phyloP scores from a whole-genome alignment of 306 rosid genomes.

The Cucurbita moschata region DNA sequence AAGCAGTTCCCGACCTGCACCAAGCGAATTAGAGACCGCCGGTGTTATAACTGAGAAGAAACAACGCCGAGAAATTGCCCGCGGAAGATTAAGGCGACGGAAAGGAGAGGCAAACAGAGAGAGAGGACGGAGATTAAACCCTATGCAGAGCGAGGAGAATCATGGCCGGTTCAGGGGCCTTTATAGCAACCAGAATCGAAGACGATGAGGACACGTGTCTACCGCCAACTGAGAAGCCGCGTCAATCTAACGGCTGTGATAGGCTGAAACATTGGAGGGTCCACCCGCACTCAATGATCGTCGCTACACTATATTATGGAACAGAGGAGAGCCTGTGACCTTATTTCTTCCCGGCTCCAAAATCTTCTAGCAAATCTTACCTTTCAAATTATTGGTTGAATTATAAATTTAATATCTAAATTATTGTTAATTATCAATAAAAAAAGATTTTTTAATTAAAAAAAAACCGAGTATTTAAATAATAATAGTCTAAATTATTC shows the following conservation, averaged over 20 bases:
- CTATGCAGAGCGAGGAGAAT: neutral
- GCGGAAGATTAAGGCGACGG: neutral
- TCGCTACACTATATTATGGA: neutral
- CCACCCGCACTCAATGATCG: neutral
- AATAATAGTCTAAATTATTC: no score
- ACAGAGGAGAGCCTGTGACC: neutral
- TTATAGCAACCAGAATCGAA: neutral
- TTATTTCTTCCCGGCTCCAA: neutral
- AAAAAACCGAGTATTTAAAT: no score
- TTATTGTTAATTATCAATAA: no score
- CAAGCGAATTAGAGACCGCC: slow-evolving; percentile 98
- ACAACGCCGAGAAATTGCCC: neutral
- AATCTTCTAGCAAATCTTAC: neutral
- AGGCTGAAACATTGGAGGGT: neutral
- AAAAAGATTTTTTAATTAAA: no score
- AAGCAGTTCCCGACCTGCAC: slow-evolving; percentile 99
- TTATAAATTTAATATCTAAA: no score
- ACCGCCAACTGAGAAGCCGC: neutral
- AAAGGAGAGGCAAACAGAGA: neutral
- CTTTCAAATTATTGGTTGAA: no score
- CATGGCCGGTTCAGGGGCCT: neutral
- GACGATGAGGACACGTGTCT: neutral
- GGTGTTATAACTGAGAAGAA: slow-evolving; percentile 22
- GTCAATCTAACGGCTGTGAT: neutral
- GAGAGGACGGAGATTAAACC: neutral